These are phyloP conservation scores for Didymella glomerata DNA, from an alignment of 2,329 filamentous ascomycete species.

Conservation along the genomic window DNA sequence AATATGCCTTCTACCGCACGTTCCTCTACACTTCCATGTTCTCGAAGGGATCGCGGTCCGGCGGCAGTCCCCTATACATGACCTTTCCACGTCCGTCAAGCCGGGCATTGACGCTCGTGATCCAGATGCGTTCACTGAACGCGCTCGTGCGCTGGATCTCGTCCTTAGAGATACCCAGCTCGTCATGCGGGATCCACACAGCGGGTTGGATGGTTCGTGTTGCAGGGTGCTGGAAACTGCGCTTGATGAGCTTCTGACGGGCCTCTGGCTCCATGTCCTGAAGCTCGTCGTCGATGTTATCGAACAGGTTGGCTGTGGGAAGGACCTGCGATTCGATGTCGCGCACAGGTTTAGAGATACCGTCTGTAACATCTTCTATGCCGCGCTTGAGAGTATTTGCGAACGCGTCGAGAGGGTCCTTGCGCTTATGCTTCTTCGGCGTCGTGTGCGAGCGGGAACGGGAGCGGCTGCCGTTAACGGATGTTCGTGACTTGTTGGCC, in stretches of 20 bases:
- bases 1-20: neutral
- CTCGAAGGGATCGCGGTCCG: slow-evolving; percentile 68
- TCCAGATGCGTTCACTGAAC: slow-evolving; percentile 82
- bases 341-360: slow-evolving; percentile 43
- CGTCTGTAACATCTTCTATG: slow-evolving; percentile 44
- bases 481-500: slow-evolving; percentile 42
- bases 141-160: slow-evolving; percentile 81
- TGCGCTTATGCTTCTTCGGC: slow-evolving; percentile 34
- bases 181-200: slow-evolving; percentile 93
- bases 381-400: slow-evolving; percentile 39
- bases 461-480: slow-evolving; percentile 41
- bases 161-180: slow-evolving; percentile 88
- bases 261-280: slow-evolving; percentile 93
- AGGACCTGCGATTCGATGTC: slow-evolving; percentile 56
- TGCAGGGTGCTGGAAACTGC: slow-evolving; percentile 91
- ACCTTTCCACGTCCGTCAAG: slow-evolving; percentile 84
- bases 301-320: slow-evolving; percentile 83
- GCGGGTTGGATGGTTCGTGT: slow-evolving; percentile 84
- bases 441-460: slow-evolving; percentile 29
- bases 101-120: slow-evolving; percentile 91
- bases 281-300: slow-evolving; percentile 88
- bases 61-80: slow-evolving; percentile 83
- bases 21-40: slow-evolving; percentile 46
- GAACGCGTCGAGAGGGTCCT: slow-evolving; percentile 41
- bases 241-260: slow-evolving; percentile 81